Evolutionary conservation across 2,329 filamentous ascomycete genomes (phyloP).

Genomic region (Aschersonia sp.): DNA sequence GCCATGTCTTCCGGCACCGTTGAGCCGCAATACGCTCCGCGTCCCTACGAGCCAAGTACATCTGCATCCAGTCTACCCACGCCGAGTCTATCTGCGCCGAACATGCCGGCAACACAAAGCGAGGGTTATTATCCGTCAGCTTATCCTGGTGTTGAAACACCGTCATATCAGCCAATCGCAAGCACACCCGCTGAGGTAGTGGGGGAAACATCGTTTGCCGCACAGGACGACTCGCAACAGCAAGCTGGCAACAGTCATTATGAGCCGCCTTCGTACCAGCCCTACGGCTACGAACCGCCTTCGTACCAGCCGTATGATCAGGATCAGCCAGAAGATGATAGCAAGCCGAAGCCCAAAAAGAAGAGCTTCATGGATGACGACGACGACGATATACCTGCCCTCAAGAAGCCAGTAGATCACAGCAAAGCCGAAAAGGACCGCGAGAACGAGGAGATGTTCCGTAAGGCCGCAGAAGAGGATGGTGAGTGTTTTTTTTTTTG

Average conservation of each 20-base stretch:
- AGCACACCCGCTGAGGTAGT: conserved; percentile 16
- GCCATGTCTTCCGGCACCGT: neutral
- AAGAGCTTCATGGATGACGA: conserved; percentile 74
- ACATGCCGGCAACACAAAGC: conserved; percentile 3
- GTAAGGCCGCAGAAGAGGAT: conserved; percentile 66
- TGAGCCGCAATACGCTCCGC: conserved; percentile 6
- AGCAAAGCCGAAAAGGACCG: conserved; percentile 54
- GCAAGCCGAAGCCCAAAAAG: conserved; percentile 46
- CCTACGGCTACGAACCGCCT: conserved; percentile 35
- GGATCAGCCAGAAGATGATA: conserved; percentile 35
- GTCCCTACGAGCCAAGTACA: conserved; percentile 21
- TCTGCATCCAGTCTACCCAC: conserved; percentile 1
- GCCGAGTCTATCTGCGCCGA: conserved; percentile 12
- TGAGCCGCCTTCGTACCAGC: conserved; percentile 47
- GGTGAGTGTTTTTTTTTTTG: conserved; percentile 26
- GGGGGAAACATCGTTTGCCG: conserved; percentile 12
- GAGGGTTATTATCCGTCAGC: conserved; percentile 8
- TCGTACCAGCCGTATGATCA: conserved; percentile 40
- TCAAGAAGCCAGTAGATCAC: conserved; percentile 35
- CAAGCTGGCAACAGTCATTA: conserved; percentile 28
- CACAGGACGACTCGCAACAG: conserved; percentile 5
- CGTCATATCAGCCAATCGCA: conserved; percentile 35
- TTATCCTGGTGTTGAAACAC: conserved; percentile 6
- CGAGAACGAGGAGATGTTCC: conserved; percentile 74
- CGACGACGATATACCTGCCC: conserved; percentile 44